Base-by-base conservation (phyloP, 1,284 basidiomycete genomes). In the Macrocystidia cucumis region DNA sequence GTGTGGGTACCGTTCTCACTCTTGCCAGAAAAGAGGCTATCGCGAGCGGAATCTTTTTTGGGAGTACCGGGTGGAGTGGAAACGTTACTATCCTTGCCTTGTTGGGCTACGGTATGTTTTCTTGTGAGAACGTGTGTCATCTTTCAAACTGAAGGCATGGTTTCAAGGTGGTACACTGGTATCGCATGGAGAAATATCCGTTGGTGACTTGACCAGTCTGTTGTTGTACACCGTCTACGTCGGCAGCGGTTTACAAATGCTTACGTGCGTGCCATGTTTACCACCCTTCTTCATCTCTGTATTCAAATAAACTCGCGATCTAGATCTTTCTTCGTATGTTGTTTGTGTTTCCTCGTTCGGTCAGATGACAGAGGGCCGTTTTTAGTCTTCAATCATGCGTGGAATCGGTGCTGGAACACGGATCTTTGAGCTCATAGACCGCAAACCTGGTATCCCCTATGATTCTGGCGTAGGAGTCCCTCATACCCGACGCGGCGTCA, bases 221-320 rank as follows among this genome's bases (percentile, higher is more conserved):
- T 66, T 98, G 44, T 78, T 98, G 43, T 98, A 98, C 59, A 93
- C 91, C 17, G 88, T 89, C 13, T 91, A 91, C 49, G 82, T 92
- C 27, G 88, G 90, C 8, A 81, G 74, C 45, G 82, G 85, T 20
- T 57, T 88, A 39, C 78, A 82, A 47, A 84, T 85, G 75, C 63
- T 89, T 44, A 83, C 78, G 85, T 90, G 54, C 51, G 78, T 64
- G 9, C 22, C 27, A 26, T 30, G 6, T 13, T 34, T 4, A 22
- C n/a, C n/a, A n/a, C n/a, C n/a, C n/a, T n/a, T 34, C 24, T 9
- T 40, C 31, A 12, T 11, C 25, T 24, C 34, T 12, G 18, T 34
- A 25, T 40, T 32, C 45, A 6, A 46, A 41, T 35, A 16, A 16
- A 8, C 24, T n/a, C 33, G 24, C 41, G 35, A 11, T 33, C 3